Base-by-base conservation (phyloP, 2,329 filamentous ascomycete species). In the Penicillium frequentans region DNA sequence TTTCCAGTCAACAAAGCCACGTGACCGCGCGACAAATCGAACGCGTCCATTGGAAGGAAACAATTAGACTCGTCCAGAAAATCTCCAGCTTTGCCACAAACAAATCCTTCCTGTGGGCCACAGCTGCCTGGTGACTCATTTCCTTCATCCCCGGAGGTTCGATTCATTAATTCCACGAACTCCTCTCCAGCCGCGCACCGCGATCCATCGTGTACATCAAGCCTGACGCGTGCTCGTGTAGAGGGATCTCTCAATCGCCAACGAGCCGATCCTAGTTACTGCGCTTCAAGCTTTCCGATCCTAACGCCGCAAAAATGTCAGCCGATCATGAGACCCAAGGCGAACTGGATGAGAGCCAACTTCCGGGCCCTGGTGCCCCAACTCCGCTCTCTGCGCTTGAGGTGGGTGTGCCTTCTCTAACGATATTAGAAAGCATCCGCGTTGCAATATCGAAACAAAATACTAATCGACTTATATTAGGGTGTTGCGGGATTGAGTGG, bases 401-500 rank as follows among this genome's bases (percentile, higher is more conserved):
- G 84, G 93, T 96, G 82, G 64, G 82, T 64, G 56, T 31, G 16
- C 14, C n/a, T n/a, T 16, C 3, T 42, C 10, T 19, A 19, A 21
- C 13, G 16, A 13, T 23, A 42, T 31, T 19, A 1, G 23, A 39
- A 8, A 37, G 14, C 19, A 31, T 31, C 13, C 19, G 10, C 19
- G 13, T 31, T 23, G 10, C 11, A 8, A 16, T 31, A 16, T 1
- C 16, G 7, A 8, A 19, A 26, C 13, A n/a, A n/a, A 6, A 52
- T 48, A 52, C 58, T 64, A 46, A 65, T 47, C 19, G 49, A 58
- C n/a, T 26, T 50, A 0, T 51, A 10, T n/a, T 60, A 96, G 92
- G 93, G 93, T 29, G 81, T 96, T 59, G 87, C 90, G 46, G 93
- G 93, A 14, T 79, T 98, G 64, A 96, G 93, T n/a, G 93, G 93